Evolutionary conservation across 1,284 basidiomycete genomes (phyloP).

Genomic region (Ceratobasidium sp.): DNA sequence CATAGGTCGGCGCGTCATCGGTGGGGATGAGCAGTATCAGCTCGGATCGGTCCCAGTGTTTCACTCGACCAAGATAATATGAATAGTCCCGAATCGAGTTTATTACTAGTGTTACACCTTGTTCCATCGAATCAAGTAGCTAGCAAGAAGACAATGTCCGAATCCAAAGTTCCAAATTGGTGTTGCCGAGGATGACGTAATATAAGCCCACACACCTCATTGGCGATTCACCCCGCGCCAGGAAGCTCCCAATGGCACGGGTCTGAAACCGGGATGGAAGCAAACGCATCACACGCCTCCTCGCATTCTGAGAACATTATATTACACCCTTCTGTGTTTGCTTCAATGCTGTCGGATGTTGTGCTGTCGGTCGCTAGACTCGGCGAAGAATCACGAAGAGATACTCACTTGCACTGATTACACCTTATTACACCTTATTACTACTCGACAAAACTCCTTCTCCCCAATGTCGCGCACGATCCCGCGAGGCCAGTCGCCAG

Average conservation of each 20-base stretch:
- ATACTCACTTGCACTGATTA: slow-evolving; percentile 32
- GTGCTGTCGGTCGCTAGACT: not conserved
- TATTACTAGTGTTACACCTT: too few relatives aligned
- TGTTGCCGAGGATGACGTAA: too few relatives aligned
- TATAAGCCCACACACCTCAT: too few relatives aligned
- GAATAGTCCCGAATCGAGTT: too few relatives aligned
- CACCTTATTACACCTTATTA: not conserved
- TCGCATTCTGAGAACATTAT: slow-evolving; percentile 6
- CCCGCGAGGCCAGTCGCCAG: slow-evolving; percentile 4
- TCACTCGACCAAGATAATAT: too few relatives aligned
- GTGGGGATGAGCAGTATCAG: too few relatives aligned
- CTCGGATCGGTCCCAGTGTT: too few relatives aligned
- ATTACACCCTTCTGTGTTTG: slow-evolving; percentile 29
- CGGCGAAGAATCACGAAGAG: not conserved
- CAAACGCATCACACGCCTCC: slow-evolving; percentile 11
- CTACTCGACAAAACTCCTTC: slow-evolving; percentile 15
- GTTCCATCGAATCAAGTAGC: too few relatives aligned
- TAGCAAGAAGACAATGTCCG: too few relatives aligned
- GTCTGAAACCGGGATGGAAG: slow-evolving; percentile 18
- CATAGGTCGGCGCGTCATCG: too few relatives aligned
- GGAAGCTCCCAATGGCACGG: not conserved
- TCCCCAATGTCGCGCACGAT: slow-evolving; percentile 24
- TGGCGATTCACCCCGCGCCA: too few relatives aligned
- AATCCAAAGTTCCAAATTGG: too few relatives aligned
- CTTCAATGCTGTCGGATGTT: slow-evolving; percentile 13